Conservation (phyloP, 2,329 filamentous ascomycete genomes). For the Beauveria sp. region DNA sequence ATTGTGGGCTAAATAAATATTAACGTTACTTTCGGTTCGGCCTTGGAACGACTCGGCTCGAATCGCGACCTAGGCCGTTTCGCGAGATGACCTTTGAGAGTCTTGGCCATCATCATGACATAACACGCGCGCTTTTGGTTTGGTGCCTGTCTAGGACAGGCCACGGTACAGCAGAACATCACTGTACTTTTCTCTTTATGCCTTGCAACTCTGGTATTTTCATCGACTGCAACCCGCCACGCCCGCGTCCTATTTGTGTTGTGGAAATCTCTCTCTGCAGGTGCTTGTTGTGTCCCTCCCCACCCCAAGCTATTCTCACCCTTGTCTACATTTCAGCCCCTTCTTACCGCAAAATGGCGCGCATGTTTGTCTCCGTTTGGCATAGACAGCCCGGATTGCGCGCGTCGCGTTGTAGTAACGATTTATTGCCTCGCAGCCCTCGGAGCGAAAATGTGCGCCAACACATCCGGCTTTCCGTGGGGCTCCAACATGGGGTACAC, state of each 20-base stretch:
- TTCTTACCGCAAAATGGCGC: too few relatives aligned
- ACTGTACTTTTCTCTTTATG: not conserved
- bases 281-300: too few relatives aligned
- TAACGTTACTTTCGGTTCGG: not conserved
- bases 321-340: too few relatives aligned
- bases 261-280: too few relatives aligned
- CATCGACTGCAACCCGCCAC: too few relatives aligned
- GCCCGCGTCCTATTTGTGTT: too few relatives aligned
- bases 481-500: not conserved
- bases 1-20: not conserved
- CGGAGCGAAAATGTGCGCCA: not conserved
- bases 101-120: slow-evolving; percentile 7
- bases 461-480: not conserved
- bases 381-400: not conserved
- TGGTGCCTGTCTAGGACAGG: not conserved
- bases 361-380: not conserved
- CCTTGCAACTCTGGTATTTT: too few relatives aligned
- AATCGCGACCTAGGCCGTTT: not conserved
- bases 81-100: not conserved
- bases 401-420: not conserved
- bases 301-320: too few relatives aligned
- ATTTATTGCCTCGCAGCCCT: not conserved
- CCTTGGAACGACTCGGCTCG: not conserved
- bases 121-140: not conserved
- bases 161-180: not conserved